Percentiles rank a stretch among this genome's conserved stretches.
These are phyloP conservation scores for Colletotrichum spaethianum DNA, from an alignment of 2,329 filamentous ascomycete genomes.

Conservation along the genomic window DNA sequence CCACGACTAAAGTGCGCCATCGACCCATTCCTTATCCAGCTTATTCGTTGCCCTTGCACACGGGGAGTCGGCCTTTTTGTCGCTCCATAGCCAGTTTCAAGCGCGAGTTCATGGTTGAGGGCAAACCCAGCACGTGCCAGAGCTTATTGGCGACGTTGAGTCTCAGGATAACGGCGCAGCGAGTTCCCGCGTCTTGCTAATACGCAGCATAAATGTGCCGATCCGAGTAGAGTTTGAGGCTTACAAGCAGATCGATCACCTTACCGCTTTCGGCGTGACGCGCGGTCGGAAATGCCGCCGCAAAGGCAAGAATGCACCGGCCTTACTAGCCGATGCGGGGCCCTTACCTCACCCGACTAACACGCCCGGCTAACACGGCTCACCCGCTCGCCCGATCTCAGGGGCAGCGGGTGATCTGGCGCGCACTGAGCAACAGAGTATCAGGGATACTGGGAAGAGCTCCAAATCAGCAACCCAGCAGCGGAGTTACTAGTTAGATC, in stretches of 20 bases:
- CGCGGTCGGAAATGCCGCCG: slow-evolving; percentile 23
- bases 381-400: too few relatives aligned
- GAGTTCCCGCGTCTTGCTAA: slow-evolving; percentile 9
- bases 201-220: not conserved
- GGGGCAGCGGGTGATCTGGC: too few relatives aligned
- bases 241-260: not conserved
- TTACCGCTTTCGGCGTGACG: slow-evolving; percentile 17
- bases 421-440: too few relatives aligned
- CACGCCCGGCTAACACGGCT: too few relatives aligned
- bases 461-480: too few relatives aligned
- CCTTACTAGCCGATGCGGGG: too few relatives aligned
- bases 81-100: not conserved
- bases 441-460: too few relatives aligned
- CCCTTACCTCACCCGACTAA: too few relatives aligned
- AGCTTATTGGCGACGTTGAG: slow-evolving; percentile 10
- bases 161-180: slow-evolving; percentile 10
- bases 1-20: not conserved
- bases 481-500: too few relatives aligned
- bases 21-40: not conserved
- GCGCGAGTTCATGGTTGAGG: slow-evolving; percentile 9
- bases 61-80: slow-evolving; percentile 1
- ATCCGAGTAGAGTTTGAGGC: slow-evolving; percentile 2
- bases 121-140: not conserved
- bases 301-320: too few relatives aligned
- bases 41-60: not conserved